A percentile compares a stretch with the other conserved stretches of the same genome.
These are phyloP conservation scores for Arthrobotrys megalospora DNA, from an alignment of 2,329 filamentous ascomycete genomes.

Conservation along the genomic window DNA sequence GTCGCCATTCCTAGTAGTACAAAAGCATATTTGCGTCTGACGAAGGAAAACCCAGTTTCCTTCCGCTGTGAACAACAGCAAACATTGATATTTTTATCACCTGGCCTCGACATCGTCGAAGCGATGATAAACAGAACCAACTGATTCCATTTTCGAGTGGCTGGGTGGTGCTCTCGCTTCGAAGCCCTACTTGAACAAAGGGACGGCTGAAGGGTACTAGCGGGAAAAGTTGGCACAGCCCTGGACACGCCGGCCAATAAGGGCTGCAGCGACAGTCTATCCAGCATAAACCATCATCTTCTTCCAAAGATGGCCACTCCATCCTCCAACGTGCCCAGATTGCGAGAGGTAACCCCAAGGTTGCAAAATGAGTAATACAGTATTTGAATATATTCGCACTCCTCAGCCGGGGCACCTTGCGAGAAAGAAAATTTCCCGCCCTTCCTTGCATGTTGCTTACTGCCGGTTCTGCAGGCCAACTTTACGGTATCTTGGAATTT, in stretches of 20 bases:
- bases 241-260: constrained; percentile 54
- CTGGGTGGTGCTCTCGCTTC: constrained; percentile 56
- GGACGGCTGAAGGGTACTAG: constrained; percentile 58
- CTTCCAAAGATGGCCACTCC: constrained; percentile 54
- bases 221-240: constrained; percentile 59
- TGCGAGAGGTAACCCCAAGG: constrained; percentile 57
- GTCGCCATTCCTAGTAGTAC: constrained; percentile 55
- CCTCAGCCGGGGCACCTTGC: constrained; percentile 53
- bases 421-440: constrained; percentile 59
- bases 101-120: constrained; percentile 23
- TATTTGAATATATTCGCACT: constrained; percentile 56
- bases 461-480: constrained; percentile 49
- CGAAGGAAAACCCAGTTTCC: constrained; percentile 48
- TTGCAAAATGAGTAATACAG: constrained; percentile 61
- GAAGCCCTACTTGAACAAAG: constrained; percentile 44
- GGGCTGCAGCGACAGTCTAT: constrained; percentile 51
- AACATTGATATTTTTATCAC: constrained; percentile 51
- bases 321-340: constrained; percentile 50
- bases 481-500: constrained; percentile 55
- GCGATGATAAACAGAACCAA: constrained; percentile 42
- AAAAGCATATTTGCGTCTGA: constrained; percentile 59
- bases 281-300: constrained; percentile 44
- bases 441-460: constrained; percentile 60
- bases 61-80: constrained; percentile 19
- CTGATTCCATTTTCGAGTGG: constrained; percentile 56